These are phyloP conservation scores for Tricholoma saponaceum DNA, from an alignment of 768 basidiomycete species.

Conservation along the genomic window DNA sequence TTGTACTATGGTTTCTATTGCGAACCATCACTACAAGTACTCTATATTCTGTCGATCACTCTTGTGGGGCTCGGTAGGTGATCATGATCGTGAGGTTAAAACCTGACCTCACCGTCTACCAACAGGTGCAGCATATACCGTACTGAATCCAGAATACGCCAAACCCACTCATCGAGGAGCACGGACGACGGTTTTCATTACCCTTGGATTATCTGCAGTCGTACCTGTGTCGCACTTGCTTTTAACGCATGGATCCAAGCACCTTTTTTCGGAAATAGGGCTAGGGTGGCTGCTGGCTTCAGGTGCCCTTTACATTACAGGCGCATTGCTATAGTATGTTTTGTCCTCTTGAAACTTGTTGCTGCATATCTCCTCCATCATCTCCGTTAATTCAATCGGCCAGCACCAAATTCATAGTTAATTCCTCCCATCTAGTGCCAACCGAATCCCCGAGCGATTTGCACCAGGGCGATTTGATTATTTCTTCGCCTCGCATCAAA, in stretches of 20 bases:
- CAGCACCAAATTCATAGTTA: slow-evolving; percentile 7
- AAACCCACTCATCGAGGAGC: slow-evolving; percentile 72
- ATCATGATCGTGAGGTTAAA: slow-evolving; percentile 19
- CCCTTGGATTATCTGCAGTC: slow-evolving; percentile 66
- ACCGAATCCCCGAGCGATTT: slow-evolving; percentile 74
- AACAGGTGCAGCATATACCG: slow-evolving; percentile 66
- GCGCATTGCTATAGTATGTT: slow-evolving; percentile 80
- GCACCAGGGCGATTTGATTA: slow-evolving; percentile 77
- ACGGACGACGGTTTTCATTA: slow-evolving; percentile 76
- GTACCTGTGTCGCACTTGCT: slow-evolving; percentile 68
- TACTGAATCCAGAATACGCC: slow-evolving; percentile 74
- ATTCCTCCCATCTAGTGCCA: slow-evolving; percentile 55
- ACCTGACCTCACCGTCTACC: slow-evolving; percentile 4
- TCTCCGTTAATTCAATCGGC: slow-evolving; percentile 16
- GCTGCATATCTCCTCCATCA: slow-evolving; percentile 9
- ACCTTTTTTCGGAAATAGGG: slow-evolving; percentile 59
- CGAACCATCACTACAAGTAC: slow-evolving; percentile 43
- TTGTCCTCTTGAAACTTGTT: slow-evolving; percentile 17
- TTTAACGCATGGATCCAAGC: slow-evolving; percentile 50
- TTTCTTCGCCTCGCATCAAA: slow-evolving; percentile 81
- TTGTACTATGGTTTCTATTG: slow-evolving; percentile 81
- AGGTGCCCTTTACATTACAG: slow-evolving; percentile 72
- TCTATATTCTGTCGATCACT: slow-evolving; percentile 52
- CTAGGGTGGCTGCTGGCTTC: slow-evolving; percentile 66
- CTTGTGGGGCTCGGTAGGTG: slow-evolving; percentile 56